Base-by-base conservation (phyloP, 805 yeast species). In the Metschnikowia cubensis region DNA sequence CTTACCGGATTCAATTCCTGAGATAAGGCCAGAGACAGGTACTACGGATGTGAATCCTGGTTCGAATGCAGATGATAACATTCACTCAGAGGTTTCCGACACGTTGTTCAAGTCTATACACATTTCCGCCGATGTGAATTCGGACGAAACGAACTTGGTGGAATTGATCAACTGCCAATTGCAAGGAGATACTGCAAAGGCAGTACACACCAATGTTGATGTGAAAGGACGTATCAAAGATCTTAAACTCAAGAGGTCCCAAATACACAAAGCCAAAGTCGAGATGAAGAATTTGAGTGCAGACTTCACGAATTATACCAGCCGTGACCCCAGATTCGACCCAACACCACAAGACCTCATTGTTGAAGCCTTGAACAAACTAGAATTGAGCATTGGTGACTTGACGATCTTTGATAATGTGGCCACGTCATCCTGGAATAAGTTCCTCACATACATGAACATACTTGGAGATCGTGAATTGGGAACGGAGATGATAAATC, bases 341-440 rank as follows among this genome's bases (percentile, higher is more conserved):
- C 47, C 52, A 0, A 71, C 75, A 3, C 73, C 67, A 48, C 63
- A 65, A 6, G 52, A 59, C 6, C 49, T 60, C 18, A 61, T 66
- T 6, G 72, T 75, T 17, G 83, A 79, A 45, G 42, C 76, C 3
- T 63, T 85, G 11, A 83, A 75, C 59, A 67, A 73, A 5, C 64
- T 84, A 11, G 76, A 70, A 13, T 40, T 89, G 1, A 65, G 69
- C 13, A 68, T 86, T 3, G 75, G 75, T 7, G 80, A 82, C 36
- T 68, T 88, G 41, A 83, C 80, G 45, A 72, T 89, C 2, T 69
- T 80, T 47, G 97, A 91, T 64, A 86, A 88, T 60, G 83, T 91
- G 1, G 85, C 89, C 0, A 80, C 90, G 0, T 92, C 97, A 0
- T 85, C 96, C 0, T 92, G 97, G 97, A 87, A 89, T 58, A 87